A percentile compares a stretch with the other conserved stretches of the same genome.
These are phyloP conservation scores for Beauveria sp. DNA, from an alignment of 2,329 filamentous ascomycete genomes.

Conservation along the genomic window DNA sequence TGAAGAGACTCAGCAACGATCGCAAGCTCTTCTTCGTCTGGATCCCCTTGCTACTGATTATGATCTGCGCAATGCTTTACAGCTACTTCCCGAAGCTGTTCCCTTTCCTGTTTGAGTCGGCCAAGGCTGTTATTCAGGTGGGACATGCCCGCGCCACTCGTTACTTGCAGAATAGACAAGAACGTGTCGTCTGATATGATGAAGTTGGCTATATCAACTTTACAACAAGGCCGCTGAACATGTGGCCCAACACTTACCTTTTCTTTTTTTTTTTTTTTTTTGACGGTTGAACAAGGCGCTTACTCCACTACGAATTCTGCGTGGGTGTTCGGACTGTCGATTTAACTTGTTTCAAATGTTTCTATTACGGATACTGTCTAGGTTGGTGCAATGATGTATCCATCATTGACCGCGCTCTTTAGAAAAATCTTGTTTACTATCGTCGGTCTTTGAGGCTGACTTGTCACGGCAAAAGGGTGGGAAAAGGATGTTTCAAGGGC, in stretches of 20 bases:
- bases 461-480: background rate
- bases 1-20: conserved; percentile 56
- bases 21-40: conserved; percentile 62
- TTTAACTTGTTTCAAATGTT: background rate
- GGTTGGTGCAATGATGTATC: background rate
- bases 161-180: conserved; percentile 19
- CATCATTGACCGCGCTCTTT: background rate
- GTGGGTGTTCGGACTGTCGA: background rate
- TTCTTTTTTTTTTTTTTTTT: background rate
- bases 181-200: conserved; percentile 22
- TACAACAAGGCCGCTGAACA: background rate
- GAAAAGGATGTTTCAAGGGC: background rate
- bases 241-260: background rate
- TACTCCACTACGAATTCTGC: background rate
- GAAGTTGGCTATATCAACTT: background rate
- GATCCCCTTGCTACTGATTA: conserved; percentile 44
- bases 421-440: background rate
- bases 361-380: background rate
- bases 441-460: background rate
- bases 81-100: conserved; percentile 43
- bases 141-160: conserved; percentile 19
- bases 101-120: conserved; percentile 26
- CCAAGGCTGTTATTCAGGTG: conserved; percentile 24
- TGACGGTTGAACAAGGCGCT: background rate
- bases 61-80: conserved; percentile 43